phyloP scores from a whole-genome alignment of 495 filamentous ascomycete species.

The Penicillium paxilli region DNA sequence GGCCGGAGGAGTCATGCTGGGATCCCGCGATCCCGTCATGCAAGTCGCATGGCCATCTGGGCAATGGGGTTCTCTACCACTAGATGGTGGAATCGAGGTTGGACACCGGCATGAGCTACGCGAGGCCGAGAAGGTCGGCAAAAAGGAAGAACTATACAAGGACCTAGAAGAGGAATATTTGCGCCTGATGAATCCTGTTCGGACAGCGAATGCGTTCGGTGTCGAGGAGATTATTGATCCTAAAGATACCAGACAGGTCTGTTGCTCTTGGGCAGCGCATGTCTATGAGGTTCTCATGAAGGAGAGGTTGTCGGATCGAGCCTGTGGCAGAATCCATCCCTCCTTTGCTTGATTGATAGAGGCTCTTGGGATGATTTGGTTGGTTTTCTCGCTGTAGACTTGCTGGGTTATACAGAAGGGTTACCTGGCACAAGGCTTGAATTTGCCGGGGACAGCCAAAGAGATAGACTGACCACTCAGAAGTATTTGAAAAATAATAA shows the following conservation, averaged over 20 bases:
- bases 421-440: too few species aligned
- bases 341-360: conserved; percentile 36
- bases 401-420: too few species aligned
- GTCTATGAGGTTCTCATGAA: conserved; percentile 52
- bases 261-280: conserved; percentile 54
- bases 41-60: conserved; percentile 64
- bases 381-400: neutral
- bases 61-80: conserved; percentile 59
- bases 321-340: conserved; percentile 52
- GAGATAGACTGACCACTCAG: too few species aligned
- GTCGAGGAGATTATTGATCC: conserved; percentile 67
- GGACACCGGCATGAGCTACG: conserved; percentile 58
- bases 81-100: conserved; percentile 64
- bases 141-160: conserved; percentile 48
- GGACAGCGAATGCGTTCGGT: conserved; percentile 64
- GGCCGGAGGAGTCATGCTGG: conserved; percentile 62
- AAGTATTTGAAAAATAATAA: too few species aligned
- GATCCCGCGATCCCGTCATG: conserved; percentile 57
- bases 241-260: conserved; percentile 52
- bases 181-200: conserved; percentile 62
- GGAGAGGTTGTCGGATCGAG: conserved; percentile 48
- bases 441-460: too few species aligned
- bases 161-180: conserved; percentile 60
- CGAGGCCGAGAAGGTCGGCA: conserved; percentile 50
- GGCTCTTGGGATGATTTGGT: neutral